Evolutionary conservation across 371 early-diverging fungal genomes (phyloP).

Genomic region (Mucor racemosus): DNA sequence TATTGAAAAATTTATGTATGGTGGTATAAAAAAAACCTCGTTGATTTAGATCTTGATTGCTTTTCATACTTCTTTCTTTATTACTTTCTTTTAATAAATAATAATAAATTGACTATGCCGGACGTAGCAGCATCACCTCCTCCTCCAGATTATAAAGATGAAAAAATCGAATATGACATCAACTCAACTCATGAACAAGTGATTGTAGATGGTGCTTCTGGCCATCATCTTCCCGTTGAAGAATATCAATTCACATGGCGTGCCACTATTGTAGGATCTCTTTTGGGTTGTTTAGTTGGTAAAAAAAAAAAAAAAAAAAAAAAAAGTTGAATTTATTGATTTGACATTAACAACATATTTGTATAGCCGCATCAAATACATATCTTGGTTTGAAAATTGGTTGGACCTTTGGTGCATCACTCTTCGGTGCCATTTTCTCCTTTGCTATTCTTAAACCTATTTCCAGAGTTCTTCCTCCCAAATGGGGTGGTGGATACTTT

Average conservation of each 20-base stretch:
- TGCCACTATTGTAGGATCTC: constrained; percentile 66
- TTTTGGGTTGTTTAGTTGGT: constrained; percentile 71
- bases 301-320: neutral
- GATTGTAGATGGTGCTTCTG: constrained; percentile 18
- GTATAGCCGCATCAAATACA: constrained; percentile 72
- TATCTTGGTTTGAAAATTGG: constrained; percentile 77
- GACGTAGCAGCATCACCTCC: constrained; percentile 4
- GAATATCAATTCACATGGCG: constrained; percentile 65
- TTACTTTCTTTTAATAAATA: constrained; percentile 5
- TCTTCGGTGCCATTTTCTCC: constrained; percentile 74
- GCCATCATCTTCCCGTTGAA: constrained; percentile 21
- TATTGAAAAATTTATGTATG: neutral
- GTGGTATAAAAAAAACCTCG: constrained; percentile 2
- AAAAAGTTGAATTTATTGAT: neutral
- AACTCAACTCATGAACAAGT: constrained; percentile 29
- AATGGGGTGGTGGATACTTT: constrained; percentile 67
- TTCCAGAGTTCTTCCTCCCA: constrained; percentile 45
- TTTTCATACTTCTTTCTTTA: constrained; percentile 4
- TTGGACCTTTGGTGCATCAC: constrained; percentile 74
- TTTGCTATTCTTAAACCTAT: constrained; percentile 72
- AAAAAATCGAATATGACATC: constrained; percentile 45
- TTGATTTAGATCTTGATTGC: neutral
- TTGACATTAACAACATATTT: neutral
- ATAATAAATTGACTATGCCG: constrained; percentile 10
- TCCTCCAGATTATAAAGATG: constrained; percentile 21